These are phyloP conservation scores for Patellifolia procumbens DNA, from an alignment of 179 eudicot species.

Conservation along the genomic window DNA sequence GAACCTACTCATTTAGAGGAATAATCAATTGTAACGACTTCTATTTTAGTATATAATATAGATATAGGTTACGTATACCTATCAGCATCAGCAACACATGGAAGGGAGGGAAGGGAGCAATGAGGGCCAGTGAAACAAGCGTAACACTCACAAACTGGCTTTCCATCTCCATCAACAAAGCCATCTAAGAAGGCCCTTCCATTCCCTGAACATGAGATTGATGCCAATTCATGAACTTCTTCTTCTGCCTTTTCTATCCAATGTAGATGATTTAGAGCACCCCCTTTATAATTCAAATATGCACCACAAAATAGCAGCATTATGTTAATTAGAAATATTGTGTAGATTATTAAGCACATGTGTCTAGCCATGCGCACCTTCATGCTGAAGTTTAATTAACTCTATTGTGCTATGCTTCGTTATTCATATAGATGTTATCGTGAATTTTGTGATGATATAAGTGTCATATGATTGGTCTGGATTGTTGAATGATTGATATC, in stretches of 20 bases:
- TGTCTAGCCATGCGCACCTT: no score
- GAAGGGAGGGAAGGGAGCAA: constrained; percentile 37
- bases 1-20: no score
- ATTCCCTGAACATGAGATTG: constrained; percentile 57
- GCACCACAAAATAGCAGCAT: constrained; percentile 2
- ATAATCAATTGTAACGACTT: no score
- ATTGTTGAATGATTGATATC: no score
- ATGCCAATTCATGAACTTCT: constrained; percentile 57
- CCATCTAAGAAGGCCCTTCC: constrained; percentile 61
- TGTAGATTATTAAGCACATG: not conserved
- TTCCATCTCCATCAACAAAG: constrained; percentile 20
- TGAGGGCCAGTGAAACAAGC: constrained; percentile 52
- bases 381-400: no score
- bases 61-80: constrained; percentile 42
- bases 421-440: no score
- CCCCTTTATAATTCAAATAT: not conserved
- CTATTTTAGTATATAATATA: no score
- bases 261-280: constrained; percentile 18
- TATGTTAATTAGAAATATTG: constrained; percentile 9
- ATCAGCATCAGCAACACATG: constrained; percentile 46
- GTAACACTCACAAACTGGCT: constrained; percentile 53
- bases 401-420: no score
- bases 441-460: no score
- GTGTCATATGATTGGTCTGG: no score
- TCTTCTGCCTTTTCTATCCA: constrained; percentile 57